Percentiles rank a stretch among this genome's conserved stretches.
These are phyloP conservation scores for Arachnomyces sp. DNA, from an alignment of 2,329 filamentous ascomycete species.

Conservation along the genomic window DNA sequence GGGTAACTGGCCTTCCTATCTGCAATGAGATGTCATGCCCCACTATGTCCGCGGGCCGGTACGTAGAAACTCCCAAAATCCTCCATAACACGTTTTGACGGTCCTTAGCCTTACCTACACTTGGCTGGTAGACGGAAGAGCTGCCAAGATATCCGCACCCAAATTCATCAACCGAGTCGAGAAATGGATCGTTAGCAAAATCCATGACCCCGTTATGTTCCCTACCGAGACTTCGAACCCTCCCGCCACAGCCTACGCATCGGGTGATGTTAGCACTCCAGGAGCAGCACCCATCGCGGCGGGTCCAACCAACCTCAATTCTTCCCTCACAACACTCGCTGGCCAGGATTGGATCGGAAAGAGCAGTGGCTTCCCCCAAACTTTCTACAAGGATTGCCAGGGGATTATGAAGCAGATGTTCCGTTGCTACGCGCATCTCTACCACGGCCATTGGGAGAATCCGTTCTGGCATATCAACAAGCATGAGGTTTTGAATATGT, in stretches of 20 bases:
- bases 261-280: slow-evolving; percentile 45
- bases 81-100: slow-evolving; percentile 11
- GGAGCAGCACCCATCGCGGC: slow-evolving; percentile 45
- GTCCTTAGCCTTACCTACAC: slow-evolving; percentile 75
- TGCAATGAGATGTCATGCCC: slow-evolving; percentile 81
- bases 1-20: slow-evolving; percentile 62
- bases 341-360: slow-evolving; percentile 78
- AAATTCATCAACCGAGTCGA: slow-evolving; percentile 95
- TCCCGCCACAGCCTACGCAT: slow-evolving; percentile 51
- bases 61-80: slow-evolving; percentile 36
- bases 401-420: slow-evolving; percentile 98
- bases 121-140: slow-evolving; percentile 83
- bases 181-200: slow-evolving; percentile 94
- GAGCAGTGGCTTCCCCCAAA: slow-evolving; percentile 81
- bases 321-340: slow-evolving; percentile 34
- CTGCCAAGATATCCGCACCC: slow-evolving; percentile 82
- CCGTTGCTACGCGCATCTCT: slow-evolving; percentile 93
- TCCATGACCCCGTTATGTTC: slow-evolving; percentile 82
- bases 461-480: slow-evolving; percentile 74
- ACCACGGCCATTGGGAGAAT: slow-evolving; percentile 88
- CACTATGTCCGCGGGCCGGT: slow-evolving; percentile 90
- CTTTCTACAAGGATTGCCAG: slow-evolving; percentile 84
- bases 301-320: slow-evolving; percentile 31
- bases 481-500: slow-evolving; percentile 68
- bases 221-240: slow-evolving; percentile 59